Base-by-base conservation (phyloP, 495 filamentous ascomycete genomes). In the Margaritispora aquatica region DNA sequence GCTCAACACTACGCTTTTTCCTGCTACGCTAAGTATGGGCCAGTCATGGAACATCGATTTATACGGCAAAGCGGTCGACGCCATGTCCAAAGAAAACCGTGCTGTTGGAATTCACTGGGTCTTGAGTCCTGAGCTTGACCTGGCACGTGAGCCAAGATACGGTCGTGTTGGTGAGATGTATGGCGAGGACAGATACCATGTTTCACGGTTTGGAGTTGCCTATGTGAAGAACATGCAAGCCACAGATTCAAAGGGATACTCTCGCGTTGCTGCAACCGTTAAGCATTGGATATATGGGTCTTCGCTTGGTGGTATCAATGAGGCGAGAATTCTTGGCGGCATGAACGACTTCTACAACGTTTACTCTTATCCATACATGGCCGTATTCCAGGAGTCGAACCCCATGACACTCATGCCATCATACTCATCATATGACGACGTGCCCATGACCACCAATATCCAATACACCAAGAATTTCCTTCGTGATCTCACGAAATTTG, bases 371-470 rank as follows among this genome's bases (percentile, higher is more conserved):
- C 88, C 89, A 0, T 92, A 92, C 69, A 85, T 89, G 70, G 82
- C 89, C 67, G 87, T 87, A 0, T 74, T 89, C 59, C 76, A 87
- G 5, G 88, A 92, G 55, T 84, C 86, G 41, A 81, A 82, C 38
- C 84, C 87, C 2, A 84, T 86, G 71, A 86, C 87, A 24, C 67
- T 91, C 53, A 92, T 92, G 88, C 84, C 81, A 1, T 83, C 86
- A 15, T 92, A 92, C 60, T 91, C 91, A 64, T 75, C 84, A 17
- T 72, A 91, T 60, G 90, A 92, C 66, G 34, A 57, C 2, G 57
- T 63, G 15, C 63, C 63, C 20, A 61, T 64, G 61, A 54, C 50
- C 67, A 29, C 70, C 70, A 55, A 84, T 72, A 63, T 77, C 79
- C 31, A 75, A 65, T 59, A 83, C 78, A 9, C 61, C 26, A 26